Evolutionary conservation across 1,284 basidiomycete species (phyloP).

Genomic region (Ustilago cynodontis): DNA sequence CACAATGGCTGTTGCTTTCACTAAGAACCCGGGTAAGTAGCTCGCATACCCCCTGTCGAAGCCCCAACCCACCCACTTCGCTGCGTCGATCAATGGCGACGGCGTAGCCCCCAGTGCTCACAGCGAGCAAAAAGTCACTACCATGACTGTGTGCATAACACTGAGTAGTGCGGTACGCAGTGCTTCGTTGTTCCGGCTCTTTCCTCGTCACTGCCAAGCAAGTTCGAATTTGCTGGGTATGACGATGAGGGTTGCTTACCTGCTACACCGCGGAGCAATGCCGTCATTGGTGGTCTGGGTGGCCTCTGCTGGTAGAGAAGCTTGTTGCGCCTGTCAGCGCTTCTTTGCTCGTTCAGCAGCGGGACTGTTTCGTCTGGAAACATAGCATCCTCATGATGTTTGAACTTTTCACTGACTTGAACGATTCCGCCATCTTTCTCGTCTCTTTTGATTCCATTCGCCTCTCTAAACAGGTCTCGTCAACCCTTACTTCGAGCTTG

Average conservation of each 20-base stretch:
- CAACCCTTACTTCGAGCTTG: conserved; percentile 61
- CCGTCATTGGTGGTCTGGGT: background rate
- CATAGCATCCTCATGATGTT: background rate
- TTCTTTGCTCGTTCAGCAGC: background rate
- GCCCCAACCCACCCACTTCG: background rate
- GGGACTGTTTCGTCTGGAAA: background rate
- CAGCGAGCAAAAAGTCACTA: background rate
- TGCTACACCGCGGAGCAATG: background rate
- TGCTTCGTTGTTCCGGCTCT: background rate
- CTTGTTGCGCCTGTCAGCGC: background rate
- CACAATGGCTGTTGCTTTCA: conserved; percentile 58
- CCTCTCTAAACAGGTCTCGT: conserved; percentile 45
- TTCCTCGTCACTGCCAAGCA: background rate
- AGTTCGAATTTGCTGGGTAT: background rate
- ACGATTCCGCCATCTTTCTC: background rate
- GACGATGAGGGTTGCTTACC: background rate
- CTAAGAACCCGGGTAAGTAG: conserved; percentile 60
- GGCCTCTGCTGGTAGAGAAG: background rate
- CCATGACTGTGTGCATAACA: background rate
- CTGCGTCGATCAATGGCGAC: background rate
- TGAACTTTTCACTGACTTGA: conserved; percentile 6
- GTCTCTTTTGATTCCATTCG: background rate
- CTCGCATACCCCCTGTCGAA: conserved; percentile 11
- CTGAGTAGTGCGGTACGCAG: background rate
- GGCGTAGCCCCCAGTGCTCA: background rate